Conservation (phyloP, 495 filamentous ascomycete genomes). For the Annulohypoxylon bovei region DNA sequence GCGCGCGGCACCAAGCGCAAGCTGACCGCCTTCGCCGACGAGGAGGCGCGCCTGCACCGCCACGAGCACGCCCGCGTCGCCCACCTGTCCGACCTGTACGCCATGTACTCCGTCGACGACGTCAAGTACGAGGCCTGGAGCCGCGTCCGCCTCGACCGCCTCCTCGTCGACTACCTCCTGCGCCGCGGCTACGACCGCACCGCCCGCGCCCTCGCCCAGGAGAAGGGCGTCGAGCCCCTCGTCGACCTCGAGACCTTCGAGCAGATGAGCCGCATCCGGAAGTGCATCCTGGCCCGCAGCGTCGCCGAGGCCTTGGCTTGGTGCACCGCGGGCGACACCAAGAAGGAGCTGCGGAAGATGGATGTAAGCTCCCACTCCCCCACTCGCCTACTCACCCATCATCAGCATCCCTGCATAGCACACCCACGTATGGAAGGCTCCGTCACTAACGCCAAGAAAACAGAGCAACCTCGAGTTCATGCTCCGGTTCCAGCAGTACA, state of each 20-base stretch:
- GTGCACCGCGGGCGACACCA: slow-evolving; percentile 83
- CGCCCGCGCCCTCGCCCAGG: slow-evolving; percentile 75
- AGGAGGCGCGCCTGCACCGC: slow-evolving; percentile 76
- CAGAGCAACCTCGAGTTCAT: slow-evolving; percentile 92
- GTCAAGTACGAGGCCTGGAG: slow-evolving; percentile 96
- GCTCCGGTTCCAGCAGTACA: slow-evolving; percentile 93
- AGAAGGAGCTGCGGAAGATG: slow-evolving; percentile 83
- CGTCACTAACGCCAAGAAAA: not conserved
- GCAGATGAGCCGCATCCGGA: slow-evolving; percentile 77
- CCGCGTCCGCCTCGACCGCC: slow-evolving; percentile 77
- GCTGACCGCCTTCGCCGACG: slow-evolving; percentile 76
- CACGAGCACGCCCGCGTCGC: slow-evolving; percentile 79
- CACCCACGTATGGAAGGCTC: not conserved
- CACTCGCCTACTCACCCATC: too few relatives aligned
- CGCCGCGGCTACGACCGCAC: slow-evolving; percentile 83
- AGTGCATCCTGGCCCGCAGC: slow-evolving; percentile 73
- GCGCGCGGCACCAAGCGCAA: slow-evolving; percentile 90
- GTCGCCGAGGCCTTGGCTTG: slow-evolving; percentile 83
- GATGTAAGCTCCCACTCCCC: slow-evolving; percentile 63
- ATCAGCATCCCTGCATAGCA: not conserved
- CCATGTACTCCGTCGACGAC: slow-evolving; percentile 84
- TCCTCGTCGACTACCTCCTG: slow-evolving; percentile 90
- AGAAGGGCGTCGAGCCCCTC: slow-evolving; percentile 72
- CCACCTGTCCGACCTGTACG: slow-evolving; percentile 81
- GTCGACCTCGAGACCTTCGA: slow-evolving; percentile 92